These are phyloP conservation scores for Keqinozyma sinolaborantium DNA, from an alignment of 1,139 yeast species.

Conservation along the genomic window DNA sequence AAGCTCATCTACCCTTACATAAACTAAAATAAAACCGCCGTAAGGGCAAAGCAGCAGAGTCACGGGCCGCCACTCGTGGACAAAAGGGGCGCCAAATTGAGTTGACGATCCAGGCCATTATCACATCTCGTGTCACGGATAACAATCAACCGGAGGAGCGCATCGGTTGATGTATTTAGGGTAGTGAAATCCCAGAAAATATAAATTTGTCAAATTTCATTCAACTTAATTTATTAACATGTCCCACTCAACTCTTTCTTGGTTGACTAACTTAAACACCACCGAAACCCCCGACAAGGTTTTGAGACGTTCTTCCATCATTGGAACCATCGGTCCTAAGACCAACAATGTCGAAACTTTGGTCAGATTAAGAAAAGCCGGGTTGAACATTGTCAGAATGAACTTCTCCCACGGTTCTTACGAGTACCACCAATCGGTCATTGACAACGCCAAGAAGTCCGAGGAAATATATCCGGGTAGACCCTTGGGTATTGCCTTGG, in stretches of 20 bases:
- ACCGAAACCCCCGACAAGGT: conserved; percentile 76
- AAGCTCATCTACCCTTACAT: too few species aligned
- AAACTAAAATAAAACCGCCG: too few species aligned
- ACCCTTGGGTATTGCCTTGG: conserved; percentile 97
- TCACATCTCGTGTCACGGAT: conserved; percentile 4
- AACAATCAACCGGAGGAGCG: conserved; percentile 9
- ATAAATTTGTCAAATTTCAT: background rate
- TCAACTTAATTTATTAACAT: conserved; percentile 8
- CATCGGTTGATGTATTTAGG: background rate
- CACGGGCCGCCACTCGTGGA: too few species aligned
- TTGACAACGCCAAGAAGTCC: conserved; percentile 94
- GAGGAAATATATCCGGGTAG: conserved; percentile 89
- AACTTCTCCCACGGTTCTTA: conserved; percentile 98
- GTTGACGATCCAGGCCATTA: too few species aligned
- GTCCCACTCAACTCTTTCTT: conserved; percentile 41
- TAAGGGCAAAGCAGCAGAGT: too few species aligned
- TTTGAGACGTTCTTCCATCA: conserved; percentile 92
- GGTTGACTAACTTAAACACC: conserved; percentile 85
- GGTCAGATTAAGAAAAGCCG: conserved; percentile 90
- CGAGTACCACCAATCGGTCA: conserved; percentile 94
- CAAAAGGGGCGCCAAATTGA: too few species aligned
- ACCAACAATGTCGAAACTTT: conserved; percentile 86
- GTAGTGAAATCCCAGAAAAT: conserved; percentile 1
- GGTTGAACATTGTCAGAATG: conserved; percentile 96
- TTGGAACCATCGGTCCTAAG: conserved; percentile 98